Conservation (phyloP, 2,329 filamentous ascomycete genomes). For the Trichoderma pleuroti region DNA sequence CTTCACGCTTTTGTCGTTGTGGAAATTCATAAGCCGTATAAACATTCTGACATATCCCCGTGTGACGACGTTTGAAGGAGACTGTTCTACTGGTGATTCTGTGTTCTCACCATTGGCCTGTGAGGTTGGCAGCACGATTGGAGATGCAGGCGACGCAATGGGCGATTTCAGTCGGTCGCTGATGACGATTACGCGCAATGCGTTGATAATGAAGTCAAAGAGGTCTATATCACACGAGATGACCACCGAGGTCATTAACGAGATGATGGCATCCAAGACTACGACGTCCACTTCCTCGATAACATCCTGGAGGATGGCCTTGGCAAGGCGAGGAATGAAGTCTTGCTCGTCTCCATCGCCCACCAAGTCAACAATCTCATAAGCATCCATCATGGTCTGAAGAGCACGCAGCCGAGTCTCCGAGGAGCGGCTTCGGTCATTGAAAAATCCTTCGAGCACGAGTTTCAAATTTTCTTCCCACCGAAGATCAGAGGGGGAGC, state of each 20-base stretch:
- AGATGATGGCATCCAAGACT: slow-evolving; percentile 62
- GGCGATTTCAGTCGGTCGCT: slow-evolving; percentile 47
- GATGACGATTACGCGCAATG: slow-evolving; percentile 49
- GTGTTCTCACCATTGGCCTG: slow-evolving; percentile 24
- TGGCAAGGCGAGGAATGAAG: slow-evolving; percentile 56
- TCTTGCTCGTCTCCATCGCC: slow-evolving; percentile 57
- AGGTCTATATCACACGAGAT: slow-evolving; percentile 55
- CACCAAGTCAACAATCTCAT: slow-evolving; percentile 56
- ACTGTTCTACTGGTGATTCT: slow-evolving; percentile 38
- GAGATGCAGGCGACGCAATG: slow-evolving; percentile 31
- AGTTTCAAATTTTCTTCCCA: slow-evolving; percentile 64
- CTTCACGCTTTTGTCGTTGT: slow-evolving; percentile 60
- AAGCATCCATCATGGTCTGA: slow-evolving; percentile 56
- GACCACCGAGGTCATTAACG: slow-evolving; percentile 62
- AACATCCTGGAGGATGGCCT: slow-evolving; percentile 59
- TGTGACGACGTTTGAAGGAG: slow-evolving; percentile 67
- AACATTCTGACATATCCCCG: slow-evolving; percentile 73
- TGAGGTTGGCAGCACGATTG: slow-evolving; percentile 25
- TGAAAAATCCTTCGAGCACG: slow-evolving; percentile 61
- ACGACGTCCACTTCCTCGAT: slow-evolving; percentile 60
- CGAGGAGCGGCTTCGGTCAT: slow-evolving; percentile 57
- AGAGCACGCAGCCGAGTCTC: slow-evolving; percentile 61
- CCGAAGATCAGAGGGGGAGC: slow-evolving; percentile 65
- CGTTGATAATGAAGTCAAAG: slow-evolving; percentile 56
- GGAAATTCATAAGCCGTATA: slow-evolving; percentile 64